A percentile compares a stretch with the other conserved stretches of the same genome.
Conservation (phyloP, 140 eudicot species). For the Bidens hawaiensis region DNA sequence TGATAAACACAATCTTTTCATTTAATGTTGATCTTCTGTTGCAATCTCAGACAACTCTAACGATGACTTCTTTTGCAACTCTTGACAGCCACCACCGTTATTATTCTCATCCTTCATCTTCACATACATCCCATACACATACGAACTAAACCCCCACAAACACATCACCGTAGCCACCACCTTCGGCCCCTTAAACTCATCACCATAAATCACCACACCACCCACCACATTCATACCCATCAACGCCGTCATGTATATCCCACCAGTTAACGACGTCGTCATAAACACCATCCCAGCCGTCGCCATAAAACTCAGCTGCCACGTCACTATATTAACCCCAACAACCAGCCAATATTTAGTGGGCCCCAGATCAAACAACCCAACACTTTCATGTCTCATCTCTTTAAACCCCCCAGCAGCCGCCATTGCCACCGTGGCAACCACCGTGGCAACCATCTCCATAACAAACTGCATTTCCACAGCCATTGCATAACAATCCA, state of each 20-base stretch:
- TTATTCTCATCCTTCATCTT: slow-evolving; percentile 28
- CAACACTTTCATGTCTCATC: slow-evolving; percentile 42
- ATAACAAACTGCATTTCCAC: slow-evolving; percentile 84
- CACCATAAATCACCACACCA: slow-evolving; percentile 74
- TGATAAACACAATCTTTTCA: not conserved
- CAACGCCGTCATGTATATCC: slow-evolving; percentile 84
- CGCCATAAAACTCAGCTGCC: slow-evolving; percentile 87
- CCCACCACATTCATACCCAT: slow-evolving; percentile 65
- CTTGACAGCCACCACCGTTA: not conserved
- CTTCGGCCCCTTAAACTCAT: slow-evolving; percentile 63
- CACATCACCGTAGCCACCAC: slow-evolving; percentile 66
- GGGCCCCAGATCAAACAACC: slow-evolving; percentile 54
- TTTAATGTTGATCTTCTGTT: slow-evolving; percentile 8
- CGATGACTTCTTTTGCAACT: slow-evolving; percentile 1
- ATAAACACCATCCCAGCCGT: slow-evolving; percentile 87
- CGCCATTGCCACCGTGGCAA: slow-evolving; percentile 72
- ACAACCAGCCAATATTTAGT: slow-evolving; percentile 43
- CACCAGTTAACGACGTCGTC: slow-evolving; percentile 81
- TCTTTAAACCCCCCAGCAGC: slow-evolving; percentile 50
- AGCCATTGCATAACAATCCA: slow-evolving; percentile 66
- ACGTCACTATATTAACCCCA: slow-evolving; percentile 38
- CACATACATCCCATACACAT: slow-evolving; percentile 72
- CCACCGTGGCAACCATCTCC: slow-evolving; percentile 62
- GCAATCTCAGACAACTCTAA: slow-evolving; percentile 43
- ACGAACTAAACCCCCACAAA: slow-evolving; percentile 84